Base-by-base conservation (phyloP, 768 basidiomycete genomes). In the Gelatoporia subvermispora region DNA sequence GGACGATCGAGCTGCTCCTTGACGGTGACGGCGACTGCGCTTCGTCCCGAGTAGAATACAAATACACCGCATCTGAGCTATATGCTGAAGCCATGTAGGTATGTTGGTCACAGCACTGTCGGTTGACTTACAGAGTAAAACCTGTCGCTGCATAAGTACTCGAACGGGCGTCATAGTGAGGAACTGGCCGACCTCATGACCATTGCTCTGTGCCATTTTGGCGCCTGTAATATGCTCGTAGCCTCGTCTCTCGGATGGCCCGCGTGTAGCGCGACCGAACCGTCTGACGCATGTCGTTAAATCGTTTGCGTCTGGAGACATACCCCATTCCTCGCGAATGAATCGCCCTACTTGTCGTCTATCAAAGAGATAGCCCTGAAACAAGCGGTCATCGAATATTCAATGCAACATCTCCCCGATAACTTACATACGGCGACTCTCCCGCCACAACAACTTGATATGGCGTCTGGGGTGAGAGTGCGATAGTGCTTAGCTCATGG, bases 401-500 rank as follows among this genome's bases (percentile, higher is more conserved):
- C 52, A 23, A 49, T n/a, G 35, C 40, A 13, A 44, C 15, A n/a
- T 18, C 17, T 24, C 18, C 18, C 37, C 11, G 22, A 35, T 16
- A 22, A 74, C 84, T 55, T 57, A 91, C 91, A 61, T 79, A 85
- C 38, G 82, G 79, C 0, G 85, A 81, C 53, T 85, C 80, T 28
- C 92, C 92, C 3, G 87, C 90, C 28, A 93, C 89, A 17, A 93
- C 82, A 53, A 93, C 83, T 48, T 90, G 84, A 58, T 88, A 85
- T 0, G 91, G 90, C 0, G 86, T 82, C 13, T 92, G 69, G 2
- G 85, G 78, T 16, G 92, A 92, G 20, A 88, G 68, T 2, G 88
- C 77, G 38, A 93, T 66, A 17, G 88, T 81, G 8, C 82, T 89
- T 40, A 93, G 72, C 44, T 84, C 74, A 63, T 82, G 72, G 43